Evolutionary conservation across 345 rosid species (phyloP).

Genomic region (Bruguiera gymnorhiza): DNA sequence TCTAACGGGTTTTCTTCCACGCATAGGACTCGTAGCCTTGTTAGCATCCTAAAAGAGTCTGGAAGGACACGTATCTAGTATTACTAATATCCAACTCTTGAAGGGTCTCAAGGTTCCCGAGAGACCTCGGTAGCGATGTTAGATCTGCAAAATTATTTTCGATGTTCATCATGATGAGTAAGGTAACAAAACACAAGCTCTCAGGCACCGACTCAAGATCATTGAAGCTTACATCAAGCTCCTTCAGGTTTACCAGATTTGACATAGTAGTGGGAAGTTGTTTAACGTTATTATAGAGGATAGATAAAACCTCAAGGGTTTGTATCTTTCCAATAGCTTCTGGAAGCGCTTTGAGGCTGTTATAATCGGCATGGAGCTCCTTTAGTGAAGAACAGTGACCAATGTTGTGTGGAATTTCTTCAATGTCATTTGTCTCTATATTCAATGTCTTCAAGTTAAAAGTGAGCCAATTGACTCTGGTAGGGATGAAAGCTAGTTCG

Average conservation of each 20-base stretch:
- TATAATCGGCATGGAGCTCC: slow-evolving; percentile 85
- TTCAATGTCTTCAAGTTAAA: slow-evolving; percentile 53
- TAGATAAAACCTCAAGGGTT: slow-evolving; percentile 63
- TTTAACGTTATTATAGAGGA: slow-evolving; percentile 87
- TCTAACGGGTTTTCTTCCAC: slow-evolving; percentile 79
- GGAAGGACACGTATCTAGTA: slow-evolving; percentile 91
- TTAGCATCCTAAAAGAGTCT: slow-evolving; percentile 72
- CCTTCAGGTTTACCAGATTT: slow-evolving; percentile 64
- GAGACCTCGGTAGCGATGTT: slow-evolving; percentile 71
- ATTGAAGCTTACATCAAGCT: slow-evolving; percentile 91
- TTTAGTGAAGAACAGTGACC: slow-evolving; percentile 64
- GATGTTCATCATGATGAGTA: slow-evolving; percentile 79
- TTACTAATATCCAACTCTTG: slow-evolving; percentile 94
- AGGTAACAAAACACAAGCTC: slow-evolving; percentile 82
- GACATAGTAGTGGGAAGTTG: slow-evolving; percentile 92
- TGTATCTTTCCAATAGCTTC: slow-evolving; percentile 92
- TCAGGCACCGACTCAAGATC: slow-evolving; percentile 96
- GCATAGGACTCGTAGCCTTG: slow-evolving; percentile 58
- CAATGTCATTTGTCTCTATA: slow-evolving; percentile 79
- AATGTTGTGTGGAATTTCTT: slow-evolving; percentile 78
- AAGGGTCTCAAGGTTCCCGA: slow-evolving; percentile 89
- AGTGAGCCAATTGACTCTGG: slow-evolving; percentile 78
- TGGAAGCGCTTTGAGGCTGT: slow-evolving; percentile 91
- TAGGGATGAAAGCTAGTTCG: slow-evolving; percentile 55
- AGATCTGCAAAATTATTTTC: slow-evolving; percentile 94